Conservation (phyloP, 1,139 yeast species). For the Nakaseomyces kungkrabaensis region DNA sequence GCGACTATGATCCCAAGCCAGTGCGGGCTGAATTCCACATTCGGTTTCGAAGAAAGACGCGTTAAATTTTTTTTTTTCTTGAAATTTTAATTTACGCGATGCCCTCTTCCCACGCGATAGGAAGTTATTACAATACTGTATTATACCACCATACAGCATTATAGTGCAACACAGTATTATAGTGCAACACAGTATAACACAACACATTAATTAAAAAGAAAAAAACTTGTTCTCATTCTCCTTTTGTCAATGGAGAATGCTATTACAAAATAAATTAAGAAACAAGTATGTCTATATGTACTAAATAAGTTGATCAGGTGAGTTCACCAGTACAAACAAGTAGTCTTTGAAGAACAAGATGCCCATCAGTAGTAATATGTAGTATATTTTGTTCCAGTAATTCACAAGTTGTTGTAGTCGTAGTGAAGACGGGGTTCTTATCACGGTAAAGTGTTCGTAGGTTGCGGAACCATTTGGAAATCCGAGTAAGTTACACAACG, state of each 20-base stretch:
- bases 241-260: too few species aligned
- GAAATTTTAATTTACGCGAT: neutral
- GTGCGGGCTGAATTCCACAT: too few species aligned
- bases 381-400: conserved; percentile 20
- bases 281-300: too few species aligned
- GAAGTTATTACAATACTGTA: neutral
- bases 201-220: too few species aligned
- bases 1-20: too few species aligned
- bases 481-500: conserved; percentile 70
- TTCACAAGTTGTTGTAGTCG: conserved; percentile 7
- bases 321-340: neutral
- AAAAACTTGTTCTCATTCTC: too few species aligned
- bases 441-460: conserved; percentile 11
- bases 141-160: too few species aligned
- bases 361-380: conserved; percentile 14
- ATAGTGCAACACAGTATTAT: too few species aligned
- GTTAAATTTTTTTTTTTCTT: neutral
- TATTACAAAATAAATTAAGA: too few species aligned
- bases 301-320: neutral
- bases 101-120: neutral
- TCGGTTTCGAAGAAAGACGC: neutral
- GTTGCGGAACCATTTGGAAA: conserved; percentile 41
- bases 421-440: conserved; percentile 6
- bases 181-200: too few species aligned
- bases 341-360: conserved; percentile 13